Conservation (phyloP, 805 yeast species). For the Alloascoidea hylecoeti region DNA sequence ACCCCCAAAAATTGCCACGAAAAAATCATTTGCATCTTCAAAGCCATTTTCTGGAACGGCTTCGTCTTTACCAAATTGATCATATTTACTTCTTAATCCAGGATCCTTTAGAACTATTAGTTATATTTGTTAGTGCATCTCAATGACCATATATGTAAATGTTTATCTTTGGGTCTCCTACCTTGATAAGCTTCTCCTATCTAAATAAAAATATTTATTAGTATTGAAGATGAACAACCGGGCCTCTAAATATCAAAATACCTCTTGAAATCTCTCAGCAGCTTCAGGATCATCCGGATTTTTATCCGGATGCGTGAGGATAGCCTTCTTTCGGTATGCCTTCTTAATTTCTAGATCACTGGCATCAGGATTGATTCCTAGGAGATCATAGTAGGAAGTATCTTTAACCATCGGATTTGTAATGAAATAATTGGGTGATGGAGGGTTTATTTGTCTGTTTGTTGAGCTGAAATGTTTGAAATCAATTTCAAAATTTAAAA, state of each 20-base stretch:
- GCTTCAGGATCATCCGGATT: conserved; percentile 92
- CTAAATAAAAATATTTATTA: no score
- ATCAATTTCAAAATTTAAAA: no score
- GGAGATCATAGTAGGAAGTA: conserved; percentile 71
- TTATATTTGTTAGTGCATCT: not conserved
- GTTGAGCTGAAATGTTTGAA: no score
- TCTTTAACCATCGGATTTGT: conserved; percentile 83
- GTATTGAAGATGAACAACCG: no score
- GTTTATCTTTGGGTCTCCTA: conserved; percentile 3
- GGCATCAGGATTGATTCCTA: conserved; percentile 59
- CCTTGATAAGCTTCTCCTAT: conserved; percentile 34
- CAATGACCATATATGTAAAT: not conserved
- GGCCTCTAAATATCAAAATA: no score
- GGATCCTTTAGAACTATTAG: conserved; percentile 66
- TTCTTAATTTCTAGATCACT: conserved; percentile 75
- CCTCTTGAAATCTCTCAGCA: conserved; percentile 70
- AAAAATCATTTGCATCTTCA: conserved; percentile 76
- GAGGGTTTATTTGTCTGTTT: no score
- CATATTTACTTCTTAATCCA: conserved; percentile 57
- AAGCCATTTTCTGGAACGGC: conserved; percentile 60
- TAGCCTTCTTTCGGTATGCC: conserved; percentile 85
- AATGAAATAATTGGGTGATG: no score
- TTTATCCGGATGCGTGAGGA: conserved; percentile 88
- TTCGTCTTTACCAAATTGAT: conserved; percentile 70
- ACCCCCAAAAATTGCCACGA: conserved; percentile 80